Evolutionary conservation across 1,139 yeast genomes (phyloP).

Genomic region (Sugiyamaella paludigena): DNA sequence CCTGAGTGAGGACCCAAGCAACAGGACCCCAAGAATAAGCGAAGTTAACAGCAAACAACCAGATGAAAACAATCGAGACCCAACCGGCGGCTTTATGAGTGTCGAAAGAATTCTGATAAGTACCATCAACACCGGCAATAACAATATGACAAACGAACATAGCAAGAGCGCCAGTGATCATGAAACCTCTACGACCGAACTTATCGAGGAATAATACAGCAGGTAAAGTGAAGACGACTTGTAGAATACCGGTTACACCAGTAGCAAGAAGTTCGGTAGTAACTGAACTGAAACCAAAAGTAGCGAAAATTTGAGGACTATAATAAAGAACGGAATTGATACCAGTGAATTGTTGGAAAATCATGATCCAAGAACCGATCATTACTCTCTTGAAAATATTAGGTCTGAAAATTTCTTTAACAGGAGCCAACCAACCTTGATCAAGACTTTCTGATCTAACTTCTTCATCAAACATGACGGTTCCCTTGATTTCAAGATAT

Average conservation of each 20-base stretch:
- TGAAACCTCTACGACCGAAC: slow-evolving; percentile 53
- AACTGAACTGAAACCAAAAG: slow-evolving; percentile 49
- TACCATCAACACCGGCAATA: slow-evolving; percentile 34
- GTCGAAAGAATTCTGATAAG: slow-evolving; percentile 29
- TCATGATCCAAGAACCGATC: slow-evolving; percentile 48
- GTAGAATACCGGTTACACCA: slow-evolving; percentile 36
- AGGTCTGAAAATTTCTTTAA: slow-evolving; percentile 41
- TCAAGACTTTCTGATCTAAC: slow-evolving; percentile 39
- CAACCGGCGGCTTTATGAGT: slow-evolving; percentile 43
- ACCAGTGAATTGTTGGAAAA: slow-evolving; percentile 73
- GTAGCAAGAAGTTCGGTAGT: slow-evolving; percentile 45
- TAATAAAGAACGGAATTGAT: slow-evolving; percentile 65
- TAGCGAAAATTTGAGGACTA: slow-evolving; percentile 62
- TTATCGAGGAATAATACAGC: slow-evolving; percentile 53
- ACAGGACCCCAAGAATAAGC: slow-evolving; percentile 83
- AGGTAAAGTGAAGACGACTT: slow-evolving; percentile 33
- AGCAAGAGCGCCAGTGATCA: slow-evolving; percentile 51
- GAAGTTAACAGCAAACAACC: slow-evolving; percentile 68
- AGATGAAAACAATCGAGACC: slow-evolving; percentile 62
- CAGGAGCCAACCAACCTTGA: slow-evolving; percentile 37
- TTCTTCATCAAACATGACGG: slow-evolving; percentile 43
- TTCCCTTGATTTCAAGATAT: slow-evolving; percentile 44
- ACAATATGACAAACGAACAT: slow-evolving; percentile 42
- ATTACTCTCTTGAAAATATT: slow-evolving; percentile 47
- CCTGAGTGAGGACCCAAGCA: slow-evolving; percentile 75